Percentiles rank a stretch among this genome's conserved stretches.
These are phyloP conservation scores for Peronospora farinosa DNA, from an alignment of 352 stramenopile genomes.

Conservation along the genomic window DNA sequence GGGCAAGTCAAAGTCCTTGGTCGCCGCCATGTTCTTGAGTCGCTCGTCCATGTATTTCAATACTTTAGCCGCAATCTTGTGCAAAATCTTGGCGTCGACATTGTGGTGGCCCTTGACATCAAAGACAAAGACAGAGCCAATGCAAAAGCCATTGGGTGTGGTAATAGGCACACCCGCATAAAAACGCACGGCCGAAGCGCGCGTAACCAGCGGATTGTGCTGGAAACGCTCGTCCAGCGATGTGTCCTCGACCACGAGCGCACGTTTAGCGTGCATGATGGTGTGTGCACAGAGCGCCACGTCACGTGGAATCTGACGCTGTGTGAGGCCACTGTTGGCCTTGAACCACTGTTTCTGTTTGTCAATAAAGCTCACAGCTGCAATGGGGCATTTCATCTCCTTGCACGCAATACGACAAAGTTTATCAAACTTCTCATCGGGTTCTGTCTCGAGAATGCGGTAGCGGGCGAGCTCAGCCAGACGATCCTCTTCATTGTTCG, in stretches of 20 bases:
- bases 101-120: conserved; percentile 74
- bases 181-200: conserved; percentile 74
- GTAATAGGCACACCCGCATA: conserved; percentile 81
- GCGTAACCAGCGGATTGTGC: conserved; percentile 79
- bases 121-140: conserved; percentile 83
- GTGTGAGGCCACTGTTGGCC: conserved; percentile 74
- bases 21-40: conserved; percentile 42
- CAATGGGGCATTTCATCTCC: conserved; percentile 85
- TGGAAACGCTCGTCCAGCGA: conserved; percentile 74
- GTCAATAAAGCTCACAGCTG: conserved; percentile 82
- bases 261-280: conserved; percentile 81
- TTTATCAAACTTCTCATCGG: conserved; percentile 84
- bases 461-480: conserved; percentile 60
- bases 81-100: conserved; percentile 75
- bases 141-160: conserved; percentile 68
- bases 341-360: conserved; percentile 87
- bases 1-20: conserved; percentile 15
- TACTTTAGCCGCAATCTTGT: conserved; percentile 84
- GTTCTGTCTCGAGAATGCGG: conserved; percentile 75
- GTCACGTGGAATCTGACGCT: conserved; percentile 78
- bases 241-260: conserved; percentile 79
- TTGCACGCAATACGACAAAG: conserved; percentile 84
- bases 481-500: conserved; percentile 64
- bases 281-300: conserved; percentile 79
- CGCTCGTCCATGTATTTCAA: conserved; percentile 86